phyloP scores from a whole-genome alignment of 345 rosid genomes.

The Theobroma cacao region DNA sequence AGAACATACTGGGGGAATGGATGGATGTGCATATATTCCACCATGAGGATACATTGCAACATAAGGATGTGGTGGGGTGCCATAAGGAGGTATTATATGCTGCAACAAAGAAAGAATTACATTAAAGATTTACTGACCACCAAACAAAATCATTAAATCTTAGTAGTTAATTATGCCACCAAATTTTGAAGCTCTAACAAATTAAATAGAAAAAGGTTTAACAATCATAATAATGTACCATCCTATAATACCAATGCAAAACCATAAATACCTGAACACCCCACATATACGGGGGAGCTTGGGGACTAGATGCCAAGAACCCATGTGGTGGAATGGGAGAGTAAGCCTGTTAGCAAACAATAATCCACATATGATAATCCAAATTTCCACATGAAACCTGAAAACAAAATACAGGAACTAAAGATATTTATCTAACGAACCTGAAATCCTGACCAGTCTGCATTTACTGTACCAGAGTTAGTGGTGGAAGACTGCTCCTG shows the following conservation, averaged over 20 bases:
- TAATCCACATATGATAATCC: constrained; percentile 12
- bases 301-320: constrained; percentile 93
- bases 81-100: constrained; percentile 99
- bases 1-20: constrained; percentile 79
- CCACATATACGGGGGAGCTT: constrained; percentile 99
- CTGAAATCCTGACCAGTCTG: constrained; percentile 99
- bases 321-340: constrained; percentile 96
- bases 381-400: constrained; percentile 14
- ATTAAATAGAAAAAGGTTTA: neutral
- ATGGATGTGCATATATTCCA: constrained; percentile 94
- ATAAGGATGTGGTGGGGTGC: constrained; percentile 95
- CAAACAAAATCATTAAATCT: constrained; percentile 8
- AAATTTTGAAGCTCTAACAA: constrained; percentile 2
- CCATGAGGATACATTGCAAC: constrained; percentile 99
- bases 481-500: constrained; percentile 74
- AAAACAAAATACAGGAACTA: neutral
- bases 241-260: neutral
- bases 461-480: constrained; percentile 57
- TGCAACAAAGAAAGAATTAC: constrained; percentile 29
- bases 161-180: neutral
- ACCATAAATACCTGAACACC: constrained; percentile 82
- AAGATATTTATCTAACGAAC: constrained; percentile 32
- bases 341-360: constrained; percentile 60
- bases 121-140: constrained; percentile 8
- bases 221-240: neutral